These are phyloP conservation scores for Diutina scorzettiae DNA, from an alignment of 1,139 yeast species.

Conservation along the genomic window DNA sequence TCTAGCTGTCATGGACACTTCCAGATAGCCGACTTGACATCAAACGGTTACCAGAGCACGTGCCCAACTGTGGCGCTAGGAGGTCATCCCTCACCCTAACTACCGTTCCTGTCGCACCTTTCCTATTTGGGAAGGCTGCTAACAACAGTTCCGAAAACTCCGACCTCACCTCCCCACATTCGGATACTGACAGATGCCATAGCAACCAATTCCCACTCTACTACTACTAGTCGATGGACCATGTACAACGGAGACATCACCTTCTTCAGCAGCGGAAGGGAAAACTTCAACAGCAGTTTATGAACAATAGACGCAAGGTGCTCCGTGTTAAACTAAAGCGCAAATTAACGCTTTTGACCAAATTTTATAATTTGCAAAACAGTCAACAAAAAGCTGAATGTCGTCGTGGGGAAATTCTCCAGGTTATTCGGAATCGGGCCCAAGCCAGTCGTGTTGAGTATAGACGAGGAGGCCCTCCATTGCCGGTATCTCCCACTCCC, in stretches of 20 bases:
- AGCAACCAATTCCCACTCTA: constrained; percentile 9
- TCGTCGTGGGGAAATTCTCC: constrained; percentile 13
- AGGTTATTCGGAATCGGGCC: constrained; percentile 12
- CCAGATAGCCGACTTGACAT: too few relatives aligned
- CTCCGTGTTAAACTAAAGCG: background rate
- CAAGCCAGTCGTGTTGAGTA: constrained; percentile 1
- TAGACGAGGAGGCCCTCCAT: background rate
- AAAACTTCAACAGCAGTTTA: constrained; percentile 10
- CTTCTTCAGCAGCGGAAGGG: constrained; percentile 10
- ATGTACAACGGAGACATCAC: constrained; percentile 1
- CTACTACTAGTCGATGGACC: background rate
- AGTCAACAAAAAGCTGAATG: background rate
- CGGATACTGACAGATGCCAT: constrained; percentile 7
- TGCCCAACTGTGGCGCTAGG: too few relatives aligned
- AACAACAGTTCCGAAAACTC: too few relatives aligned
- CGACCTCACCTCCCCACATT: too few relatives aligned
- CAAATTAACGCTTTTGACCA: constrained; percentile 8
- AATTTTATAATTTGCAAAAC: constrained; percentile 9
- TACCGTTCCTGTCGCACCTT: too few relatives aligned
- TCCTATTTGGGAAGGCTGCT: too few relatives aligned
- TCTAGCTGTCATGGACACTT: too few relatives aligned
- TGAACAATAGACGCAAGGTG: constrained; percentile 8
- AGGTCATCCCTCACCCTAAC: too few relatives aligned
- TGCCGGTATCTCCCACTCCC: background rate
- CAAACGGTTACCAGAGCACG: too few relatives aligned